Percentiles rank a stretch among this genome's conserved stretches.
These are phyloP conservation scores for Zymoseptoria tritici DNA, from an alignment of 2,329 filamentous ascomycete genomes.

Conservation along the genomic window DNA sequence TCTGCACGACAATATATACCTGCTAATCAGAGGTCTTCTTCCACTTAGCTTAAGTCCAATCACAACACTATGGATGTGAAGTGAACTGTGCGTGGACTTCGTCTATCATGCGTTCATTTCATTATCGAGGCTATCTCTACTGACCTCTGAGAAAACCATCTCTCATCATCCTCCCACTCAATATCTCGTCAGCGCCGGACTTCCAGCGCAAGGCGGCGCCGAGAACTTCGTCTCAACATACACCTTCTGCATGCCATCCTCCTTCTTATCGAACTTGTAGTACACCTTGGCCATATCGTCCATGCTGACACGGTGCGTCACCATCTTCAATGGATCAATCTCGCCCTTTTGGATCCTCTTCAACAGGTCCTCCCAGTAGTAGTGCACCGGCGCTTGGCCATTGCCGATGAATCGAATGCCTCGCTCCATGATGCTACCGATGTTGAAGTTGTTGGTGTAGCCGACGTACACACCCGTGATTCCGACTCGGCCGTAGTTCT, in stretches of 20 bases:
- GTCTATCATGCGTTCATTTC: too few species aligned
- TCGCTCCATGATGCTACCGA: conserved; percentile 77
- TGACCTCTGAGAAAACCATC: too few species aligned
- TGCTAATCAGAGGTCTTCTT: too few species aligned
- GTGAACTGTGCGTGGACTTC: too few species aligned
- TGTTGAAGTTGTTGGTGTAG: conserved; percentile 72
- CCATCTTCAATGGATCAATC: conserved; percentile 71
- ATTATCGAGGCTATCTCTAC: too few species aligned
- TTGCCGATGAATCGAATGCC: conserved; percentile 72
- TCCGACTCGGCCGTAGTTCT: conserved; percentile 65
- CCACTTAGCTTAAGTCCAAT: too few species aligned
- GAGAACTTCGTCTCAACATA: conserved; percentile 57
- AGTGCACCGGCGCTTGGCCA: conserved; percentile 66
- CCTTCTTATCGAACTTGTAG: conserved; percentile 59
- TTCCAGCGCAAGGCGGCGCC: conserved; percentile 42
- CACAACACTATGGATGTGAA: too few species aligned
- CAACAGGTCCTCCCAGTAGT: conserved; percentile 76
- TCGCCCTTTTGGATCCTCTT: conserved; percentile 57
- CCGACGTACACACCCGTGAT: conserved; percentile 66
- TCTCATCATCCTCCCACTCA: conserved; percentile 10
- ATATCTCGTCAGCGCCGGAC: conserved; percentile 45
- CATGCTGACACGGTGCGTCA: conserved; percentile 62
- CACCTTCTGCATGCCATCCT: conserved; percentile 75
- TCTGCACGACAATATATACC: too few species aligned
- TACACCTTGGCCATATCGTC: conserved; percentile 47